Evolutionary conservation across 2,329 filamentous ascomycete genomes (phyloP).

Genomic region (Ophiostoma sp.): DNA sequence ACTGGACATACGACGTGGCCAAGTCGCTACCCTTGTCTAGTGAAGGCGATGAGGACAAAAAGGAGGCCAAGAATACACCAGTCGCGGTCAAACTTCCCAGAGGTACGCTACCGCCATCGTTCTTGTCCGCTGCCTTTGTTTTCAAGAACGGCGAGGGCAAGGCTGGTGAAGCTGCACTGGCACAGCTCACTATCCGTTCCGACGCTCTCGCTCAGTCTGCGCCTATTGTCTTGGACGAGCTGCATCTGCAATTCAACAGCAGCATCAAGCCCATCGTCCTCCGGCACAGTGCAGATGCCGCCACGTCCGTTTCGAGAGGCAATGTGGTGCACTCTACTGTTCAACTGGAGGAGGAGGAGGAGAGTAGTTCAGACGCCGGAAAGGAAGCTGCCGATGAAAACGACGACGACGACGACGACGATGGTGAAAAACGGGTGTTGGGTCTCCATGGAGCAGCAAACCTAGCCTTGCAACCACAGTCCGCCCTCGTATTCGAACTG

Average conservation of each 20-base stretch:
- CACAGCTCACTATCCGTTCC: conserved; percentile 60
- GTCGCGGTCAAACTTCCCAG: conserved; percentile 39
- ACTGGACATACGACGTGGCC: conserved; percentile 63
- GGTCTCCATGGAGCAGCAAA: conserved; percentile 46
- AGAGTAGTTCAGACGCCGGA: neutral
- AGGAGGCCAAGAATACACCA: neutral
- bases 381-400: neutral
- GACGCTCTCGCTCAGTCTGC: conserved; percentile 54
- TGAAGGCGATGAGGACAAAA: conserved; percentile 32
- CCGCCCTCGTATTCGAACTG: conserved; percentile 70
- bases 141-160: conserved; percentile 61
- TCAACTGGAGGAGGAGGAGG: conserved; percentile 29
- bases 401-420: conserved; percentile 26
- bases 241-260: conserved; percentile 59
- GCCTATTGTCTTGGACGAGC: conserved; percentile 52
- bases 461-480: conserved; percentile 65
- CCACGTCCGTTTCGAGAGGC: neutral
- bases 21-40: conserved; percentile 54
- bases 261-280: conserved; percentile 57
- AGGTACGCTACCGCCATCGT: conserved; percentile 43
- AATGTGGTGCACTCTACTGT: neutral
- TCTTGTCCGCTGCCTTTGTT: conserved; percentile 47
- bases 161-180: conserved; percentile 59
- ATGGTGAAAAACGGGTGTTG: neutral
- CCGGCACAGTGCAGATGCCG: conserved; percentile 38